Conservation (phyloP, 345 rosid genomes). For the Crucihimalaya himalaica region DNA sequence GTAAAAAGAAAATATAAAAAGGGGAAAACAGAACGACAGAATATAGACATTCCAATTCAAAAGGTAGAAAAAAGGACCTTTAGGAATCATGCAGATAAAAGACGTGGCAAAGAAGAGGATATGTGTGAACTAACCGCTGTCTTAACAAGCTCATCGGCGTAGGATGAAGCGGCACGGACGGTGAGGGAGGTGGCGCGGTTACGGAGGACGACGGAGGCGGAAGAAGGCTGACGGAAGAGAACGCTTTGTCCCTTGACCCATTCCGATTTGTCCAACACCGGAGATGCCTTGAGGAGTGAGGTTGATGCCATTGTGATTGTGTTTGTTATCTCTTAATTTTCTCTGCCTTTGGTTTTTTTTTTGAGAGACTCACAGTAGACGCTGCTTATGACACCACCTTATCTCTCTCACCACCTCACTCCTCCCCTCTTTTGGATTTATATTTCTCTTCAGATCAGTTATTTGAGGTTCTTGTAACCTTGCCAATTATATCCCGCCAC, state of each 20-base stretch:
- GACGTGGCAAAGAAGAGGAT: constrained; percentile 1
- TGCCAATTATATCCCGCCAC: constrained; percentile 51
- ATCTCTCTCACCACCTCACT: constrained; percentile 37
- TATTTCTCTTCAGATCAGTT: constrained; percentile 60
- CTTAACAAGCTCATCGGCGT: constrained; percentile 95
- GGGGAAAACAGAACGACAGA: constrained; percentile 12
- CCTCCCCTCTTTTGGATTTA: constrained; percentile 46
- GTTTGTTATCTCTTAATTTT: constrained; percentile 5
- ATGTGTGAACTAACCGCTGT: constrained; percentile 70
- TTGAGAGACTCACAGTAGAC: constrained; percentile 34
- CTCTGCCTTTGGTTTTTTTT: constrained; percentile 27
- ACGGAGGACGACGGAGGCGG: constrained; percentile 57
- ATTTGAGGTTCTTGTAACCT: constrained; percentile 68
- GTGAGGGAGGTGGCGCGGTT: constrained; percentile 52
- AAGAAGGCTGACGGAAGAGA: constrained; percentile 57
- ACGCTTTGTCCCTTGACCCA: constrained; percentile 74
- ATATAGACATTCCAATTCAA: neutral
- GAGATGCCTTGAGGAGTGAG: constrained; percentile 81
- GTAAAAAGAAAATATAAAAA: neutral
- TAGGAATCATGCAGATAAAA: constrained; percentile 27
- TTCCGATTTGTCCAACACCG: constrained; percentile 79
- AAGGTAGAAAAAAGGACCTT: neutral
- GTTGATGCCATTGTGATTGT: constrained; percentile 83
- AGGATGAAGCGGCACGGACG: constrained; percentile 75
- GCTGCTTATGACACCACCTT: constrained; percentile 40